Evolutionary conservation across 148 eudicot species (phyloP).

Genomic region (Chenopodium berlandieri): DNA sequence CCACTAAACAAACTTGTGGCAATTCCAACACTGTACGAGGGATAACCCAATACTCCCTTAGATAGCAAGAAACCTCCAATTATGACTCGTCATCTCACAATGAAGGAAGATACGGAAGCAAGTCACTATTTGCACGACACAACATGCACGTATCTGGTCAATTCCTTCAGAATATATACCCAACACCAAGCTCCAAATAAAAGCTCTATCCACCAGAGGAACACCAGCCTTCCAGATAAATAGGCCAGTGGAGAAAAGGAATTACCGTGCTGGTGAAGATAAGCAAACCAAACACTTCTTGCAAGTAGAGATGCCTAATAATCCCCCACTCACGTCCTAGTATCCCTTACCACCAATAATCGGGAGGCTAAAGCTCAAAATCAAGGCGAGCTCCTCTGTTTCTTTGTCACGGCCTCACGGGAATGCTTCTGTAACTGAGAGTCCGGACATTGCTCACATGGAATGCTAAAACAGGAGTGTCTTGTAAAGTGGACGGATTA

Average conservation of each 20-base stretch:
- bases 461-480: neutral
- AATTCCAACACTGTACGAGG: no score
- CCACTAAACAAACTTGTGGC: no score
- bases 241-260: neutral
- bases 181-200: no score
- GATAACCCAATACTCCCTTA: neutral
- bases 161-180: neutral
- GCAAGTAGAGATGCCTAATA: neutral
- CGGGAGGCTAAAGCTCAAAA: neutral
- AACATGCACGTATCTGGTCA: neutral
- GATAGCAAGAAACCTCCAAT: neutral
- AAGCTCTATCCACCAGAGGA: no score
- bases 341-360: neutral
- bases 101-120: neutral
- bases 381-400: no score
- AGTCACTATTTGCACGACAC: neutral
- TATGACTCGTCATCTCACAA: neutral
- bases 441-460: neutral
- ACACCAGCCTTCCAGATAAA: neutral
- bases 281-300: neutral
- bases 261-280: neutral
- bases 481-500: neutral
- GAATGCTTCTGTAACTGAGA: neutral
- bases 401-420: neutral
- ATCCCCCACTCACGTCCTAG: neutral